A percentile compares a stretch with the other conserved stretches of the same genome.
phyloP scores from a whole-genome alignment of 768 basidiomycete genomes.

The Suillus occidentalis region DNA sequence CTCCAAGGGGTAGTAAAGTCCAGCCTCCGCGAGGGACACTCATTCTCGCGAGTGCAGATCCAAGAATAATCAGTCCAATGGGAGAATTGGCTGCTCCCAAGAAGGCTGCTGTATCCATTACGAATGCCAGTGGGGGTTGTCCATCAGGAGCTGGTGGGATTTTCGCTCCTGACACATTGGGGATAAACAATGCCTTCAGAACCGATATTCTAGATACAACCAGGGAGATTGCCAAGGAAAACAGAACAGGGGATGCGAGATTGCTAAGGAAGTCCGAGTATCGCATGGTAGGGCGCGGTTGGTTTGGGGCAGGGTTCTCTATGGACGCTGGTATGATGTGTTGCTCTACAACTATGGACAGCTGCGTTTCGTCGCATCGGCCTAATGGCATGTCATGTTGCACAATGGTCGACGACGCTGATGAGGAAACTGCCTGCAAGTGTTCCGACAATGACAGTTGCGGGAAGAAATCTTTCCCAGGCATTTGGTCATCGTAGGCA shows the following conservation, averaged over 20 bases:
- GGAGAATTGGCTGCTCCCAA: constrained; percentile 66
- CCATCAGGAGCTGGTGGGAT: constrained; percentile 63
- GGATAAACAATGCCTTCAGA: constrained; percentile 62
- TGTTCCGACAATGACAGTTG: not conserved
- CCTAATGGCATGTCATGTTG: constrained; percentile 1
- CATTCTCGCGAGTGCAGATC: constrained; percentile 61
- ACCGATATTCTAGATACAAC: constrained; percentile 54
- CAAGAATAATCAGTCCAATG: constrained; percentile 59
- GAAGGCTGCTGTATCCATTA: constrained; percentile 57
- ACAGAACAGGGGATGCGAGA: constrained; percentile 46
- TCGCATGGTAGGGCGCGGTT: not conserved
- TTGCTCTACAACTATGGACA: not conserved
- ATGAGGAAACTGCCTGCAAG: not conserved
- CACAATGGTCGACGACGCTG: constrained; percentile 7
- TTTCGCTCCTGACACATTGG: constrained; percentile 39
- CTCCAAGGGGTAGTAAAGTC: constrained; percentile 47
- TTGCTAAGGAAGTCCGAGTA: constrained; percentile 32
- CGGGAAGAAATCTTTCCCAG: not conserved
- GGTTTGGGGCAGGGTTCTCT: not conserved
- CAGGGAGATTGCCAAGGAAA: constrained; percentile 55
- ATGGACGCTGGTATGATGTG: not conserved
- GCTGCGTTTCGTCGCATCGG: not conserved
- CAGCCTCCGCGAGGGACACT: constrained; percentile 49
- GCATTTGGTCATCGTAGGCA: not conserved
- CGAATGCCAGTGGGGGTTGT: constrained; percentile 61